A percentile compares a stretch with the other conserved stretches of the same genome.
Conservation (phyloP, 2,329 filamentous ascomycete genomes). For the Alternaria novae-zelandiae region DNA sequence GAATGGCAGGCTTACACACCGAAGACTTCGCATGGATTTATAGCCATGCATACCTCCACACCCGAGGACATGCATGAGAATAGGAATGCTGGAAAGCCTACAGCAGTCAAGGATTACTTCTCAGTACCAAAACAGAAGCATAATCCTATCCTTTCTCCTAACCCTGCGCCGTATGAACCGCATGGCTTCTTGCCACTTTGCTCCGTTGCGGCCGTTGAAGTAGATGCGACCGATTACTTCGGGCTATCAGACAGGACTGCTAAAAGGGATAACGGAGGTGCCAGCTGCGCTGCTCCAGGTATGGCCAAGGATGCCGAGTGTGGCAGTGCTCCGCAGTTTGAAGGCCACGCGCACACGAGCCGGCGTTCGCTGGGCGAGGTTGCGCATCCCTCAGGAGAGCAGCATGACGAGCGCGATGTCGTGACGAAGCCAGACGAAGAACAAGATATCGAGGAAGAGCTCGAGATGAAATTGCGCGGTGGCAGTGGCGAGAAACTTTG, state of each 20-base stretch:
- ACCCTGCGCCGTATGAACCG: not conserved
- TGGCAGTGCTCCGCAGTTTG: fast-evolving
- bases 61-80: not conserved
- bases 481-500: not conserved
- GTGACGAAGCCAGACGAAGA: not conserved
- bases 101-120: not conserved
- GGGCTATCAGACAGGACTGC: not conserved
- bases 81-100: no score
- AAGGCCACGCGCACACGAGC: not conserved
- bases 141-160: not conserved
- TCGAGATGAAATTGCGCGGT: not conserved
- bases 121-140: not conserved
- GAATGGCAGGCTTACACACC: not conserved
- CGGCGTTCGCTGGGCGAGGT: not conserved
- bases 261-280: no score
- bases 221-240: not conserved
- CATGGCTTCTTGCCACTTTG: not conserved
- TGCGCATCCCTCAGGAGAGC: not conserved
- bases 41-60: not conserved
- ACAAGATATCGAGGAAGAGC: fast-evolving
- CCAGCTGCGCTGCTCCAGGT: fast-evolving
- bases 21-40: not conserved
- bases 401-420: not conserved
- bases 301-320: not conserved
- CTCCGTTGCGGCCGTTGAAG: not conserved